Conservation (phyloP, 2,329 filamentous ascomycete genomes). For the Lasiodiplodia citricola region DNA sequence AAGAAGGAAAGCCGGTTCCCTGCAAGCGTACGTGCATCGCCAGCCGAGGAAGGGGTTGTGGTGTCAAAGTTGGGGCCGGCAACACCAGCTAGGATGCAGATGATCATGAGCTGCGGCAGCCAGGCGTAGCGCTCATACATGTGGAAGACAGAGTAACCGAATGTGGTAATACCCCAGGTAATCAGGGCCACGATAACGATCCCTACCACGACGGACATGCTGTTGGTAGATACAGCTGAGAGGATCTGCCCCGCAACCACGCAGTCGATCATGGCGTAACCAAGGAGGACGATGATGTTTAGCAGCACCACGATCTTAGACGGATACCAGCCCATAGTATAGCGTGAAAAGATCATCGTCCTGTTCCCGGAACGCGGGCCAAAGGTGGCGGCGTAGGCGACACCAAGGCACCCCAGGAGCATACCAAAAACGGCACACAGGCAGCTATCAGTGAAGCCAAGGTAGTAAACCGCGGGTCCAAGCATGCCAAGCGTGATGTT, state of each 20-base stretch:
- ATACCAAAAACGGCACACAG: conserved; percentile 64
- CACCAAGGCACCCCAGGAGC: conserved; percentile 59
- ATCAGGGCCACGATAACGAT: conserved; percentile 69
- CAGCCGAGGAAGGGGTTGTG: conserved; percentile 53
- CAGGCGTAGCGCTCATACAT: conserved; percentile 72
- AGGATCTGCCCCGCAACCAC: conserved; percentile 73
- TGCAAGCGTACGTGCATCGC: conserved; percentile 57
- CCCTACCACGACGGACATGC: conserved; percentile 68
- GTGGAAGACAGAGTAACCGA: conserved; percentile 72
- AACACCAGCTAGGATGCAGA: conserved; percentile 66
- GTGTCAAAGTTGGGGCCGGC: conserved; percentile 66
- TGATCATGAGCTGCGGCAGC: conserved; percentile 65
- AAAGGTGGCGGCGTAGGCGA: conserved; percentile 67
- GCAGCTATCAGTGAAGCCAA: conserved; percentile 63
- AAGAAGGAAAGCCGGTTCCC: conserved; percentile 72
- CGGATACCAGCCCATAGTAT: conserved; percentile 70
- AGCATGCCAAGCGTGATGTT: conserved; percentile 70
- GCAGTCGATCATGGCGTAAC: conserved; percentile 67
- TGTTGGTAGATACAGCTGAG: conserved; percentile 65
- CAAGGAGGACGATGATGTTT: conserved; percentile 67
- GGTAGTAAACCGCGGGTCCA: conserved; percentile 62
- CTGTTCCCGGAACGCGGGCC: conserved; percentile 66
- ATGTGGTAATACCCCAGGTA: conserved; percentile 68
- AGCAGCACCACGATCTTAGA: conserved; percentile 67
- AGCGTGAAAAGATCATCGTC: conserved; percentile 66